These are phyloP conservation scores for Diaporthe sp. DNA, from an alignment of 2,329 filamentous ascomycete species.

Conservation along the genomic window DNA sequence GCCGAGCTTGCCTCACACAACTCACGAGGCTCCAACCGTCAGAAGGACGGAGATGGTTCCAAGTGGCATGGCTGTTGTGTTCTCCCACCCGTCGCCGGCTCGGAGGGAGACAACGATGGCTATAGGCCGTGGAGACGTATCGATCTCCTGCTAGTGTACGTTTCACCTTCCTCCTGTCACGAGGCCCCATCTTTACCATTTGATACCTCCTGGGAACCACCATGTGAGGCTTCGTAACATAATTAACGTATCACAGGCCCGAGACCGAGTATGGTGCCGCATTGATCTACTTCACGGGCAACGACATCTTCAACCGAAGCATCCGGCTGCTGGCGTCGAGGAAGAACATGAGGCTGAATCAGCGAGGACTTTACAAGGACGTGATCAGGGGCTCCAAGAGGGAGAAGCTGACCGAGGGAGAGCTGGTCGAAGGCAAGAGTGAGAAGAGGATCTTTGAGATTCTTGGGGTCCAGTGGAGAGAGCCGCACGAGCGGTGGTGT, in stretches of 20 bases:
- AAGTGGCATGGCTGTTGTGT: constrained; percentile 93
- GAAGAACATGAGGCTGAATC: constrained; percentile 88
- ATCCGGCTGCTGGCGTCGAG: constrained; percentile 81
- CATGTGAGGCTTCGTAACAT: neutral
- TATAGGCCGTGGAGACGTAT: constrained; percentile 80
- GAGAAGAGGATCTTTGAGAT: constrained; percentile 87
- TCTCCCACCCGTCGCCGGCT: constrained; percentile 64
- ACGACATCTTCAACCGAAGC: constrained; percentile 94
- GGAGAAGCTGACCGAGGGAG: constrained; percentile 75
- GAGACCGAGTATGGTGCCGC: constrained; percentile 85
- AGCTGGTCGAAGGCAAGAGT: constrained; percentile 79
- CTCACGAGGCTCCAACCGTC: constrained; percentile 45
- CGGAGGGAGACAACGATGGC: constrained; percentile 48
- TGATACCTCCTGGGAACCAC: neutral
- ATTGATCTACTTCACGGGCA: constrained; percentile 94
- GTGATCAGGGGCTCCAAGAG: constrained; percentile 72
- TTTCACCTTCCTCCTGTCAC: neutral
- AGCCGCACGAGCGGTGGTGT: constrained; percentile 82
- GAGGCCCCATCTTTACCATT: neutral
- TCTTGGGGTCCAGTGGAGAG: constrained; percentile 87
- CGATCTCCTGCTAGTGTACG: constrained; percentile 81
- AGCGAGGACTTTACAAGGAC: constrained; percentile 82
- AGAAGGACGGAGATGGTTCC: constrained; percentile 67
- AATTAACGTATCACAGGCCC: constrained; percentile 56
- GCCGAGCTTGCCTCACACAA: constrained; percentile 73